Evolutionary conservation across 805 yeast genomes (phyloP), one percentile per base, ranked within the genome.

Genomic region (Candida vaughaniae): DNA sequence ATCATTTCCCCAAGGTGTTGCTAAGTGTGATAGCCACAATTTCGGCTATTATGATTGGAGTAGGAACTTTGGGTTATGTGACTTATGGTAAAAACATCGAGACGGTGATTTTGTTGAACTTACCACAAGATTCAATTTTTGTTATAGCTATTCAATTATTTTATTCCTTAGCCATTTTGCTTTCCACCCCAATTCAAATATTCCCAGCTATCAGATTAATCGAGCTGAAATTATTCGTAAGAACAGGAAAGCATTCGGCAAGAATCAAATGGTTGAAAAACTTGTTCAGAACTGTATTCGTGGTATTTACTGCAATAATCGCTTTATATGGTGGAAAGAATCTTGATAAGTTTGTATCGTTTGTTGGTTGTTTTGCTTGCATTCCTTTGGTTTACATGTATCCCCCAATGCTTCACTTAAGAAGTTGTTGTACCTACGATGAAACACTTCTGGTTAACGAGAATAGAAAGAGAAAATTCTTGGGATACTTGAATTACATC

Each of bases 311-410:
- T 2, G 71, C 82, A 1, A 44, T 66, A 10, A 66, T 81, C 41
- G 88, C 93, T 0, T 75, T 77, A 43, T 68, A 69, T 43, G 91
- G 91, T 0, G 83, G 89, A 1, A 67, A 74, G 39, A 77, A 83
- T 49, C 62, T 85, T 43, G 93, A 85, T 54, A 71, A 66, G 45
- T 82, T 85, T 60, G 91, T 85, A 8, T 80, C 90, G 2, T 79
- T 85, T 52, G 84, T 85, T 35, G 95, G 95, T 3, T 82, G 89
- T 35, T 82, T 85, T 62, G 90, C 91, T 1, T 85, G 95, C 52
- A 82, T 85, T 38, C 95, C 95, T 2, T 71, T 85, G 63, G 93
- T 85, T 4, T 85, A 85, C 62, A 80, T 85, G 78, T 84, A 85
- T 51, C 93, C 95, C 6, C 93, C 95, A 12, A 69, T 85, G 70